These are phyloP conservation scores for Cryptococcus sp. DNA, from an alignment of 1,284 basidiomycete genomes.

Conservation along the genomic window DNA sequence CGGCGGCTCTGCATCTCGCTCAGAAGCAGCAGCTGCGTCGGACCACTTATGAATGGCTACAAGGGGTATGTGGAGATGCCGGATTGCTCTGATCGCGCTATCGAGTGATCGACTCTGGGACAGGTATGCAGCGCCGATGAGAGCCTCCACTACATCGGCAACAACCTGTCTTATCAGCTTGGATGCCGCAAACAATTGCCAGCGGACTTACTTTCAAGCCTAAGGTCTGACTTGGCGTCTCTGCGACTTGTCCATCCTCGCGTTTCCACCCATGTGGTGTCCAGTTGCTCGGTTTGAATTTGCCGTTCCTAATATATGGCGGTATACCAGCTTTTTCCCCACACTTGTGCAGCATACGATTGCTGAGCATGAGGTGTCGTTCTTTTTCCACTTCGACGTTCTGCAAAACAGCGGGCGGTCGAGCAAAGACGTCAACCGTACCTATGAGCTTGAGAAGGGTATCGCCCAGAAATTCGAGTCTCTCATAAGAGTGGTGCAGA, in stretches of 20 bases:
- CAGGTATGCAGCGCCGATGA: slow-evolving; percentile 36
- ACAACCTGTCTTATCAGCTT: slow-evolving; percentile 22
- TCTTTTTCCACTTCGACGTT: slow-evolving; percentile 10
- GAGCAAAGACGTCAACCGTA: slow-evolving; percentile 19
- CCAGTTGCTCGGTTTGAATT: slow-evolving; percentile 21
- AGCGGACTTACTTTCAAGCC: slow-evolving; percentile 34
- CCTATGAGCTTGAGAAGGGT: slow-evolving; percentile 32
- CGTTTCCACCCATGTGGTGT: slow-evolving; percentile 29
- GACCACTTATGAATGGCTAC: slow-evolving; percentile 14
- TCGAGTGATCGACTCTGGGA: slow-evolving; percentile 20
- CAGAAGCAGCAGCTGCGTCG: slow-evolving; percentile 4
- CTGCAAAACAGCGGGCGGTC: not conserved
- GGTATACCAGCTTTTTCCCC: slow-evolving; percentile 22
- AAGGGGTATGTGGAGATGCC: slow-evolving; percentile 16
- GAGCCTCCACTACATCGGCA: slow-evolving; percentile 39
- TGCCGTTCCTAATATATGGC: slow-evolving; percentile 25
- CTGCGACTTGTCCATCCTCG: not conserved
- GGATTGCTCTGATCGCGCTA: slow-evolving; percentile 22
- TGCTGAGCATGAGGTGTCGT: slow-evolving; percentile 25
- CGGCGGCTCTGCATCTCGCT: not conserved
- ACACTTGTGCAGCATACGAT: slow-evolving; percentile 19
- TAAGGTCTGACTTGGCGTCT: slow-evolving; percentile 1
- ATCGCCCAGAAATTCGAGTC: slow-evolving; percentile 43
- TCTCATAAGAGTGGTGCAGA: slow-evolving; percentile 25
- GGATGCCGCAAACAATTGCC: too few species aligned